Conservation (phyloP, 2,329 filamentous ascomycete species). For the Lasiodiplodia sp. region DNA sequence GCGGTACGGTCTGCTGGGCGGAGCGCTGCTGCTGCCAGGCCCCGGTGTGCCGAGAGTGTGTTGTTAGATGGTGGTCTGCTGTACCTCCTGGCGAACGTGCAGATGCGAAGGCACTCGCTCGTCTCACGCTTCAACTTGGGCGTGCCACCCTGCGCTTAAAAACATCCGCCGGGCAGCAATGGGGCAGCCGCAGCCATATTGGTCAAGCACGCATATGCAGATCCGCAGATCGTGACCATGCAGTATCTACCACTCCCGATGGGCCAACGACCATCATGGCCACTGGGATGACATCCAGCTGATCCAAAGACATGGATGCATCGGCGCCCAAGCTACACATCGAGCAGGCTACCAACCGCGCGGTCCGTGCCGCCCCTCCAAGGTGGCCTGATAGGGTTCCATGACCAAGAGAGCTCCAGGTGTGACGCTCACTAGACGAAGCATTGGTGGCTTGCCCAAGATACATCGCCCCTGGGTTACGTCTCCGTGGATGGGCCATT, state of each 20-base stretch:
- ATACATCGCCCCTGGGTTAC: constrained; percentile 15
- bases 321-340: constrained; percentile 27
- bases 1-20: constrained; percentile 7
- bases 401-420: constrained; percentile 23
- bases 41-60: constrained; percentile 7
- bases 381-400: constrained; percentile 30
- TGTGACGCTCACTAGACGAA: constrained; percentile 25
- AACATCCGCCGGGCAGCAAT: constrained; percentile 7
- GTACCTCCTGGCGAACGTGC: constrained; percentile 15
- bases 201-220: constrained; percentile 21
- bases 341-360: constrained; percentile 24
- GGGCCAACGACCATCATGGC: neutral
- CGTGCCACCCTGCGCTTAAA: constrained; percentile 19
- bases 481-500: constrained; percentile 16
- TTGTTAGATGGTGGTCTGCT: constrained; percentile 16
- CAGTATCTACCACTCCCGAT: constrained; percentile 28
- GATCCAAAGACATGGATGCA: constrained; percentile 30
- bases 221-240: constrained; percentile 26
- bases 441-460: constrained; percentile 30
- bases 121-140: neutral
- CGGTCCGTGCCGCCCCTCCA: constrained; percentile 27
- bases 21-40: constrained; percentile 11
- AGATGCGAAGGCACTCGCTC: constrained; percentile 19
- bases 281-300: constrained; percentile 26
- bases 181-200: constrained; percentile 22